Conservation (phyloP, 495 filamentous ascomycete species). For the Xeromyces bisporus region DNA sequence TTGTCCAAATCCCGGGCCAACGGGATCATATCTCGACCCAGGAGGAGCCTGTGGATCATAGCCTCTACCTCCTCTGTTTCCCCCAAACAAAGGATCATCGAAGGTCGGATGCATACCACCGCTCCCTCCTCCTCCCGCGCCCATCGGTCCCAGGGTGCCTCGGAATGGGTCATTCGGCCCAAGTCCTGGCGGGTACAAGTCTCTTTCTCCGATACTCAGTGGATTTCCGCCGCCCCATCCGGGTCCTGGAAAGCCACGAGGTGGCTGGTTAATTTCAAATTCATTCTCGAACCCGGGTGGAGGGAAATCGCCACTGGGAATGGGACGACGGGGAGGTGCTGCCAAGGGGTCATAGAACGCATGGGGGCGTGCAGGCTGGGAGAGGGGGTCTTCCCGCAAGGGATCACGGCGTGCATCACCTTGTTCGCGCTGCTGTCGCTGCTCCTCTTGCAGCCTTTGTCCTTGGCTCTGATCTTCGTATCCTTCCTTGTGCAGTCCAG, state of each 20-base stretch:
- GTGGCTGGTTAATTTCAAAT: constrained; percentile 60
- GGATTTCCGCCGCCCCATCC: constrained; percentile 35
- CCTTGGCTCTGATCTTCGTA: constrained; percentile 40
- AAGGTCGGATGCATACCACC: constrained; percentile 93
- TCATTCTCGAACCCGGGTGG: constrained; percentile 92
- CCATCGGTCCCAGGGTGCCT: constrained; percentile 37
- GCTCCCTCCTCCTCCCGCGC: constrained; percentile 34
- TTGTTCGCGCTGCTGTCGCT: not conserved
- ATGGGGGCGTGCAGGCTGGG: constrained; percentile 42
- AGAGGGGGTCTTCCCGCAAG: constrained; percentile 33
- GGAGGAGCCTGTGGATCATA: constrained; percentile 32
- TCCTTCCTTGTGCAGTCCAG: constrained; percentile 55
- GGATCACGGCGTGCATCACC: constrained; percentile 25
- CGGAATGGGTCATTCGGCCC: constrained; percentile 71
- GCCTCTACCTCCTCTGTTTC: constrained; percentile 26
- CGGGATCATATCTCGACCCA: constrained; percentile 61
- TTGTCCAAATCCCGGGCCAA: constrained; percentile 52
- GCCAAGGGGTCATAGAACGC: constrained; percentile 56
- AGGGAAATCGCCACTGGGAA: constrained; percentile 61
- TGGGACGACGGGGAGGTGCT: constrained; percentile 40
- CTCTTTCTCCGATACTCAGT: constrained; percentile 58
- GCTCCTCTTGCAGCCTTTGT: not conserved
- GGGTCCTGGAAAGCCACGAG: constrained; percentile 28
- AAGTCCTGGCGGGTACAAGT: constrained; percentile 75
- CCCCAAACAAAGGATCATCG: constrained; percentile 78